Evolutionary conservation across 2,329 filamentous ascomycete species (phyloP), one percentile per base, ranked within the genome.

Genomic region (Cladosporium cucumerinum): DNA sequence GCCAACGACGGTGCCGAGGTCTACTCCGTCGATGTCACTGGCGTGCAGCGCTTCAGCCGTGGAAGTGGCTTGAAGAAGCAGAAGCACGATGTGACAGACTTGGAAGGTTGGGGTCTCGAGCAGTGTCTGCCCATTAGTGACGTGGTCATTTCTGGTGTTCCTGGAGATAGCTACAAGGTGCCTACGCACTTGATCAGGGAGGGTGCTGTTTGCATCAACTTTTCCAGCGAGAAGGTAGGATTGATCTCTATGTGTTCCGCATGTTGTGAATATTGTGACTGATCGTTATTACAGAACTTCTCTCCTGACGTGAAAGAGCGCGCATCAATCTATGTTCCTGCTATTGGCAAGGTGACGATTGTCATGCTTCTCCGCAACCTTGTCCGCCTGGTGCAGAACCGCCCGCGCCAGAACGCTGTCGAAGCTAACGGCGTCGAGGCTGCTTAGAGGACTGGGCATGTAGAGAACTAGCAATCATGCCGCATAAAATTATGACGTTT

Each of bases 141-240:
- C 77, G 94, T 98, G 21, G 90, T 99, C 67, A 96, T 99, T 72
- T 91, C 91, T 62, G 95, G 95, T 69, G 95, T 99, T 1, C 95
- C 95, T 0, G 87, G 88, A 26, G 90, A 97, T 68, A 86, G 84
- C 66, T 99, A 90, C 85, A 97, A 98, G 82, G 90, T 99, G 28
- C 91, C 93, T 6, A 90, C 89, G 3, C 86, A 91, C 60, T 82
- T 95, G 67, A 83, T 99, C 72, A 87, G 92, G 55, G 91, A 97
- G 64, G 95, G 95, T 57, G 93, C 92, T 32, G 92, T 97, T n/a
- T 99, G 95, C 83, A 93, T 99, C 81, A 99, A 99, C 80, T 98
- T 99, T 78, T 96, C 93, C 8, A 97, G 92, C 60, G 92, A 91
- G 78, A 92, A 93, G 83, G 85, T 86, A 73, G 66, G 78, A 23